Percentiles rank a stretch among this genome's conserved stretches.
Conservation (phyloP, 208 protist genomes). For the Strigomonas galati region DNA sequence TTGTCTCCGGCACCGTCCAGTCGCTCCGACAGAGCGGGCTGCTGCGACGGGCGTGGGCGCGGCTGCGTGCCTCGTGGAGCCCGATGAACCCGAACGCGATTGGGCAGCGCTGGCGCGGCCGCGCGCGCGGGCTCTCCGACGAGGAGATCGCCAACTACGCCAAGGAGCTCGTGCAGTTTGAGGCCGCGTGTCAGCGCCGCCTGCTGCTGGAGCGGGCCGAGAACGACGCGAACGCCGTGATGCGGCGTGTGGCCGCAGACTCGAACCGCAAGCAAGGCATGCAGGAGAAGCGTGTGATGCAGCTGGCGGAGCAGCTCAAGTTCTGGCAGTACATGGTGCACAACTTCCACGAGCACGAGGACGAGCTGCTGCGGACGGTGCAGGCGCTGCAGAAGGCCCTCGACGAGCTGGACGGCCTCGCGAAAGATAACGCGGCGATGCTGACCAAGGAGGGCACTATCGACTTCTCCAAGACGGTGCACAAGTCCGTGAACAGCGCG, state of each 20-base stretch:
- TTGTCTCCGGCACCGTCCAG: slow-evolving; percentile 81
- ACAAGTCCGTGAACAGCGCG: slow-evolving; percentile 14
- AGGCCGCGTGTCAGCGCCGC: slow-evolving; percentile 73
- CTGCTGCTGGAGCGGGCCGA: slow-evolving; percentile 82
- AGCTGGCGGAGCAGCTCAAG: slow-evolving; percentile 87
- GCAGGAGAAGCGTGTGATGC: slow-evolving; percentile 81
- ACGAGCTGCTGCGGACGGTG: slow-evolving; percentile 75
- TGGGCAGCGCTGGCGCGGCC: slow-evolving; percentile 82
- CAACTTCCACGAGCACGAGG: slow-evolving; percentile 91
- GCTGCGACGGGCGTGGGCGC: slow-evolving; percentile 35
- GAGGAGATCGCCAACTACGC: slow-evolving; percentile 87
- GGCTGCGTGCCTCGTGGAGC: slow-evolving; percentile 24
- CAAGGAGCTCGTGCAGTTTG: slow-evolving; percentile 89
- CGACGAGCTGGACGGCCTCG: slow-evolving; percentile 79
- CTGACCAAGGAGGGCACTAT: slow-evolving; percentile 76
- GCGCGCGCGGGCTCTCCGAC: slow-evolving; percentile 67
- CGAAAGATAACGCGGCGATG: slow-evolving; percentile 35
- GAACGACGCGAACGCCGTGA: slow-evolving; percentile 82
- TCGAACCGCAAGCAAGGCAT: slow-evolving; percentile 84
- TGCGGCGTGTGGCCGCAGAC: slow-evolving; percentile 84
- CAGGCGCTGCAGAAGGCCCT: slow-evolving; percentile 58
- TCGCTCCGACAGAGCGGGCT: slow-evolving; percentile 45
- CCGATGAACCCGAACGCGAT: slow-evolving; percentile 83
- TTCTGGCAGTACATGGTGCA: slow-evolving; percentile 93
- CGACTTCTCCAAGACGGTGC: slow-evolving; percentile 62